phyloP scores from a whole-genome alignment of 257 asterid genomes.

The Primulina tabacum region DNA sequence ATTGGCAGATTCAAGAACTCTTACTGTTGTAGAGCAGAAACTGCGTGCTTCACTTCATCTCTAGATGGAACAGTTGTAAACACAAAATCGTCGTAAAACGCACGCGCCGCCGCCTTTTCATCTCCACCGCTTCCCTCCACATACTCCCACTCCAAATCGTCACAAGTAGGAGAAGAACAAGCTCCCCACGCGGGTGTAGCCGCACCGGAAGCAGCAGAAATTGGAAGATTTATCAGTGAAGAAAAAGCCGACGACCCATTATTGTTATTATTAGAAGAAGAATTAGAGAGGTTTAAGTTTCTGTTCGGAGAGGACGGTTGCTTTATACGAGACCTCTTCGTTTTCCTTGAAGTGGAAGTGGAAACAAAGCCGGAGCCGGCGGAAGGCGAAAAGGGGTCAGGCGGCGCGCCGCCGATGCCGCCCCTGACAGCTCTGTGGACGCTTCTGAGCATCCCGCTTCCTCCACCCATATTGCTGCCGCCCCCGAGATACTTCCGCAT shows the following conservation, averaged over 20 bases:
- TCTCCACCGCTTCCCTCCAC: conserved; percentile 34
- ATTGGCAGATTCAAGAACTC: conserved; percentile 16
- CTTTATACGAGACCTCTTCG: not conserved
- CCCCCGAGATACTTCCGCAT: conserved; percentile 53
- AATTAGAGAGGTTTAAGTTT: conserved; percentile 32
- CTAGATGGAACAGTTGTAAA: conserved; percentile 59
- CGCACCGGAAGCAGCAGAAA: conserved; percentile 29
- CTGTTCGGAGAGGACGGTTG: conserved; percentile 17
- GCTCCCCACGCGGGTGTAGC: conserved; percentile 28
- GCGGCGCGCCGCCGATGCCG: conserved; percentile 39
- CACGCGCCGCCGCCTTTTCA: conserved; percentile 25
- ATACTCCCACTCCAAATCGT: conserved; percentile 61
- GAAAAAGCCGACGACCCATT: conserved; percentile 27
- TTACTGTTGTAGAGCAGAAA: conserved; percentile 66
- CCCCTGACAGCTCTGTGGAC: conserved; percentile 49
- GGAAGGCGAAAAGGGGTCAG: conserved; percentile 42
- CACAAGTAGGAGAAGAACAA: conserved; percentile 33
- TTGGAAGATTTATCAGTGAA: conserved; percentile 25
- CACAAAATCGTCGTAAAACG: conserved; percentile 39
- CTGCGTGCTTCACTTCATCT: conserved; percentile 63
- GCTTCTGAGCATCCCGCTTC: conserved; percentile 37
- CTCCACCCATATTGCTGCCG: conserved; percentile 35
- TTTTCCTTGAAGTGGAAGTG: conserved; percentile 4
- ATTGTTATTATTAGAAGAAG: conserved; percentile 13
- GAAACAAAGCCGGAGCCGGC: conserved; percentile 5